Evolutionary conservation across 2,329 filamentous ascomycete species (phyloP).

Genomic region (Ophiostoma tasmaniense): DNA sequence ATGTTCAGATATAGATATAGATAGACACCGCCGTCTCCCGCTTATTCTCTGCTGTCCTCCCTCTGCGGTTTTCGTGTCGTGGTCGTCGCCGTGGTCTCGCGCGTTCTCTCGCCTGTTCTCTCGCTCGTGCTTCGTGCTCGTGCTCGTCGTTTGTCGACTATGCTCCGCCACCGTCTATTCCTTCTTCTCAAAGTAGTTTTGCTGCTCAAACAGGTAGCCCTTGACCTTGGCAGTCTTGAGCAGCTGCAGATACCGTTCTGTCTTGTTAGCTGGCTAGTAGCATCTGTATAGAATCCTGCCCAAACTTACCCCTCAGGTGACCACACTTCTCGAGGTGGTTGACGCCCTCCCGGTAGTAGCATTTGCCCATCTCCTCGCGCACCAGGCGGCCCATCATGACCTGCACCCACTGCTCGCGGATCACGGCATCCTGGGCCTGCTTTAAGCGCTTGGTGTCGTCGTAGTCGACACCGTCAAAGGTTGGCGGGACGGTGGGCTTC

Average conservation of each 20-base stretch:
- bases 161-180: not conserved
- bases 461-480: conserved; percentile 81
- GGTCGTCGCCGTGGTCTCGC: too few relatives aligned
- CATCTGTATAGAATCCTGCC: too few relatives aligned
- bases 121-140: not conserved
- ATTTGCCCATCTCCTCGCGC: conserved; percentile 75
- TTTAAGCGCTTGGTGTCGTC: conserved; percentile 74
- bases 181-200: conserved; percentile 58
- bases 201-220: conserved; percentile 71
- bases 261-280: not conserved
- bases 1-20: not conserved
- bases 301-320: conserved; percentile 57
- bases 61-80: not conserved
- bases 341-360: conserved; percentile 74
- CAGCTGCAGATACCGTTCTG: conserved; percentile 72
- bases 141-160: not conserved
- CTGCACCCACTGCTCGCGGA: conserved; percentile 81
- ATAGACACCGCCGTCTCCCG: not conserved
- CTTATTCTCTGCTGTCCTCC: not conserved
- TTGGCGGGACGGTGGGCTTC: conserved; percentile 73
- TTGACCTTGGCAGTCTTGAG: conserved; percentile 68
- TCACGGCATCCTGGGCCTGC: conserved; percentile 71
- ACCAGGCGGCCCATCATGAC: conserved; percentile 83
- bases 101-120: too few relatives aligned
- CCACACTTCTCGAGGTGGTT: conserved; percentile 87